A percentile compares a stretch with the other conserved stretches of the same genome.
These are phyloP conservation scores for Xylaria sp. DNA, from an alignment of 2,329 filamentous ascomycete genomes.

Conservation along the genomic window DNA sequence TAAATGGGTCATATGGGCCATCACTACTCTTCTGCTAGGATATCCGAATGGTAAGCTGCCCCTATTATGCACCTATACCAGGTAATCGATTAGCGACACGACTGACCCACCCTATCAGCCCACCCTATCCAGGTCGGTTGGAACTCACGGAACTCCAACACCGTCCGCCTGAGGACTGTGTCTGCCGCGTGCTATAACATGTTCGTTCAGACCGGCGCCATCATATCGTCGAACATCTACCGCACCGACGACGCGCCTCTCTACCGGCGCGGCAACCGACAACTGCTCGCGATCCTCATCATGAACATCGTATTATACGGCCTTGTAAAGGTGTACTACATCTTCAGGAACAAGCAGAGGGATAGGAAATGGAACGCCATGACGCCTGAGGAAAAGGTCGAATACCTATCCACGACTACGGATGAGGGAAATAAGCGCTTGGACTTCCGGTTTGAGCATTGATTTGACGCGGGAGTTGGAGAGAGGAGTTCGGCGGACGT, in stretches of 20 bases:
- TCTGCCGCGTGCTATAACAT: slow-evolving; percentile 59
- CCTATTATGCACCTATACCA: neutral
- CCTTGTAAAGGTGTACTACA: slow-evolving; percentile 53
- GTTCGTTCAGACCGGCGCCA: slow-evolving; percentile 36
- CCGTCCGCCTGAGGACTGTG: slow-evolving; percentile 58
- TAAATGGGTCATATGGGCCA: slow-evolving; percentile 46
- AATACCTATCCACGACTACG: slow-evolving; percentile 48
- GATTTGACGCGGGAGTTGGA: neutral
- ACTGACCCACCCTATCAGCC: slow-evolving; percentile 6
- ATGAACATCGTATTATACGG: slow-evolving; percentile 53
- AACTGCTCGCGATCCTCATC: slow-evolving; percentile 51
- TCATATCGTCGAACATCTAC: slow-evolving; percentile 47
- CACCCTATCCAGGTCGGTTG: slow-evolving; percentile 29
- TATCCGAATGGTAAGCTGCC: slow-evolving; percentile 43
- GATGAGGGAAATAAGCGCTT: slow-evolving; percentile 47
- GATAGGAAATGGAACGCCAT: slow-evolving; percentile 50
- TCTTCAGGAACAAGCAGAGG: slow-evolving; percentile 47
- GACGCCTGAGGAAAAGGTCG: slow-evolving; percentile 46
- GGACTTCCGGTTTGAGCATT: slow-evolving; percentile 46
- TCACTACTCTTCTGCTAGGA: slow-evolving; percentile 46
- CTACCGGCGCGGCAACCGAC: slow-evolving; percentile 55
- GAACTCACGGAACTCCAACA: slow-evolving; percentile 56
- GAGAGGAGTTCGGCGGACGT: too few species aligned
- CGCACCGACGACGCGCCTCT: slow-evolving; percentile 54
- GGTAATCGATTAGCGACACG: neutral